phyloP scores from a whole-genome alignment of 2,329 filamentous ascomycete genomes.

The Didymella sp. region DNA sequence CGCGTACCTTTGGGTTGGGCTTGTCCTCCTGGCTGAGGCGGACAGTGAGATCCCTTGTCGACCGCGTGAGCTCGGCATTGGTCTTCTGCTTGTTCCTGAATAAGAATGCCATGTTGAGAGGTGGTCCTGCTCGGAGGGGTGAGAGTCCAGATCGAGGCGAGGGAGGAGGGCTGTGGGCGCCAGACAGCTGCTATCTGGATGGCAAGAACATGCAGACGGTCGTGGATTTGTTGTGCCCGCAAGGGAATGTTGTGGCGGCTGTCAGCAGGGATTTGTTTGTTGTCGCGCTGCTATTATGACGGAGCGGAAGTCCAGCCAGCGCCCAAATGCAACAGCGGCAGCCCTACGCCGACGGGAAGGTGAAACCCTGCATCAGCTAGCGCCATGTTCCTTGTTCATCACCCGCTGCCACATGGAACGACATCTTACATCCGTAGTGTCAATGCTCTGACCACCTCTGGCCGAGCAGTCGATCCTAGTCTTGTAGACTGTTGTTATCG shows the following conservation, averaged over 20 bases:
- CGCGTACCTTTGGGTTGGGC: slow-evolving; percentile 62
- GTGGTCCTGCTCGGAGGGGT: slow-evolving; percentile 69
- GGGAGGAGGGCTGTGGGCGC: slow-evolving; percentile 33
- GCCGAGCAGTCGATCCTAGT: neutral
- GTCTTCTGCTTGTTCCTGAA: slow-evolving; percentile 70
- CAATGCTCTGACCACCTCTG: neutral
- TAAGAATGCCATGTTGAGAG: slow-evolving; percentile 69
- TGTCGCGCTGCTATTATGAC: slow-evolving; percentile 22
- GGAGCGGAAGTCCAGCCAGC: slow-evolving; percentile 13
- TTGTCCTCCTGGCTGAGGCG: slow-evolving; percentile 64
- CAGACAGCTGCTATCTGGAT: slow-evolving; percentile 43
- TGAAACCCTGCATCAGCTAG: slow-evolving; percentile 19
- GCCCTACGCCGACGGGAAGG: slow-evolving; percentile 4
- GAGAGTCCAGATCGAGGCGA: slow-evolving; percentile 56
- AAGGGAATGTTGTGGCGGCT: slow-evolving; percentile 14
- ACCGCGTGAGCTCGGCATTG: slow-evolving; percentile 66
- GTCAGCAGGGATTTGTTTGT: slow-evolving; percentile 34
- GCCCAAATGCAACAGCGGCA: neutral
- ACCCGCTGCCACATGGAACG: slow-evolving; percentile 14
- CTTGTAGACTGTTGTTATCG: neutral
- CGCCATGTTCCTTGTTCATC: slow-evolving; percentile 14
- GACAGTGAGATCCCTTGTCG: slow-evolving; percentile 68
- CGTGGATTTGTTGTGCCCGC: slow-evolving; percentile 16
- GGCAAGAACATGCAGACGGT: slow-evolving; percentile 41
- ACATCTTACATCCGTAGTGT: neutral